Evolutionary conservation across 2,329 filamentous ascomycete species (phyloP).

Genomic region (Colletotrichum magnum): DNA sequence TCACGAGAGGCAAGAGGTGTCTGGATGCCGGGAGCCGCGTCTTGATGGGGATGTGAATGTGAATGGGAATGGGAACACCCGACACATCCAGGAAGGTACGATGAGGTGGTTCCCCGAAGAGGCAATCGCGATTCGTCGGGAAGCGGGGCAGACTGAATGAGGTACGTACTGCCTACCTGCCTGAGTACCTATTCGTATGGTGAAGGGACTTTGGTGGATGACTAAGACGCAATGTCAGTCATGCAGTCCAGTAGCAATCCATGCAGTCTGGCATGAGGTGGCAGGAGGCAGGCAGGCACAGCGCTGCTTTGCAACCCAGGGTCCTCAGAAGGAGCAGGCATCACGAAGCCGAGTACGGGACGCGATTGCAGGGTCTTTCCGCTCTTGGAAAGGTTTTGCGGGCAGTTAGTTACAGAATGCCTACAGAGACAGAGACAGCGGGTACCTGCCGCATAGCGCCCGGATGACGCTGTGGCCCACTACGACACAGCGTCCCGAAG

Average conservation of each 20-base stretch:
- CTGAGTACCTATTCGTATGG: too few relatives aligned
- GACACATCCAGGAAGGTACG: conserved; percentile 18
- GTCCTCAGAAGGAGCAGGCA: not conserved
- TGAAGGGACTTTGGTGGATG: too few relatives aligned
- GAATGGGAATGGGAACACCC: too few relatives aligned
- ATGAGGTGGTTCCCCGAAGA: conserved; percentile 24
- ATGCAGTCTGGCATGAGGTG: not conserved
- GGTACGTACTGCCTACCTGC: too few relatives aligned
- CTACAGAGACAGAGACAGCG: not conserved
- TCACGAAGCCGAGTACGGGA: conserved; percentile 11
- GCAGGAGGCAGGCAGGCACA: conserved; percentile 8
- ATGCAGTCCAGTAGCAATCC: too few relatives aligned
- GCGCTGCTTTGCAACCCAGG: too few relatives aligned
- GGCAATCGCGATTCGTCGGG: not conserved
- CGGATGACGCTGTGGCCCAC: conserved; percentile 23
- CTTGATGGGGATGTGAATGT: conserved; percentile 15
- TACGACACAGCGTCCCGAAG: conserved; percentile 9
- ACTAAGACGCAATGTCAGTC: conserved; percentile 1
- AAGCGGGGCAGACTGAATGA: too few relatives aligned
- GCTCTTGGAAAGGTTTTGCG: conserved; percentile 25
- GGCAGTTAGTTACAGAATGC: not conserved
- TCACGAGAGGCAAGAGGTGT: not conserved
- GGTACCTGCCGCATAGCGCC: not conserved
- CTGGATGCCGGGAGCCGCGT: conserved; percentile 8
- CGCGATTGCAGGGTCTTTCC: conserved; percentile 26